Conservation (phyloP, 805 yeast species). For the Starmera pachycereana region DNA sequence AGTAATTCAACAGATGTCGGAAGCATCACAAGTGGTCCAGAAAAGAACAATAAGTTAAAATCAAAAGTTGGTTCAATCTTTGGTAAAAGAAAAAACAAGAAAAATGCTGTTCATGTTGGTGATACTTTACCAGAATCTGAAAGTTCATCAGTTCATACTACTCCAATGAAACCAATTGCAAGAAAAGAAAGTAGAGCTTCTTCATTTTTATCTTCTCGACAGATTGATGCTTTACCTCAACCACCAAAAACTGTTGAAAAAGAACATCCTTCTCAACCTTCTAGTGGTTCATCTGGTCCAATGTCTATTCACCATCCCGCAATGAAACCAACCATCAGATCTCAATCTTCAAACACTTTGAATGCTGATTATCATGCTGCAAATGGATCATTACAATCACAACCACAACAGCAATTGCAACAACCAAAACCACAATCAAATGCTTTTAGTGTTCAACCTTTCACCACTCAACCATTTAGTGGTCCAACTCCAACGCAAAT, state of each 20-base stretch:
- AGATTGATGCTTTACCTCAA: neutral
- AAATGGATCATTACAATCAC: neutral
- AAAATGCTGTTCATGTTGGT: slow-evolving; percentile 13
- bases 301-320: no score
- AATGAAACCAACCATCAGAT: neutral
- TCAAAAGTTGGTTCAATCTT: slow-evolving; percentile 72
- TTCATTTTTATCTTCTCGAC: slow-evolving; percentile 8
- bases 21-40: slow-evolving; percentile 15
- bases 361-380: neutral
- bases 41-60: slow-evolving; percentile 34
- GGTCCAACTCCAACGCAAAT: neutral
- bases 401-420: neutral
- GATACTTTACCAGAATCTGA: slow-evolving; percentile 16
- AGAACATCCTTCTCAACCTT: neutral
- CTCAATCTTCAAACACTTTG: neutral
- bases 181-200: slow-evolving; percentile 13
- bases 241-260: neutral
- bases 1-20: slow-evolving; percentile 3
- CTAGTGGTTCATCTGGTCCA: no score
- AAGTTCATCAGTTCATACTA: slow-evolving; percentile 13
- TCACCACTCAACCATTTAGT: neutral
- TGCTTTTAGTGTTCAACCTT: slow-evolving; percentile 3
- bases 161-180: slow-evolving; percentile 2
- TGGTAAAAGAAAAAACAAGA: slow-evolving; percentile 46
- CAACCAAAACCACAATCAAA: neutral